Conservation (phyloP, 1,139 yeast species). For the Maudiozyma humilis region DNA sequence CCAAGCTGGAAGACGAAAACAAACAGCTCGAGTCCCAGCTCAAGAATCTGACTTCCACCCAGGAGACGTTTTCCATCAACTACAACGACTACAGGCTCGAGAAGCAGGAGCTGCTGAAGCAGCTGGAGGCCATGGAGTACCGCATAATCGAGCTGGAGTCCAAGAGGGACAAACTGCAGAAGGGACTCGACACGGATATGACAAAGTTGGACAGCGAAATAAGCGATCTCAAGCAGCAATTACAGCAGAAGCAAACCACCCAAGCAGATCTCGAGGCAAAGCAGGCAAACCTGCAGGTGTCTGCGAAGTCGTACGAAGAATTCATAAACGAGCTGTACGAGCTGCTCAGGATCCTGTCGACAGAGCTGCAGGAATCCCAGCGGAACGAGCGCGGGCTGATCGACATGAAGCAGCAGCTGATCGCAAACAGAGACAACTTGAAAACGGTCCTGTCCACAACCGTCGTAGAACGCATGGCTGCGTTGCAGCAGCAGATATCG, state of each 20-base stretch:
- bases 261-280: slow-evolving; percentile 41
- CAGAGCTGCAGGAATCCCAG: slow-evolving; percentile 28
- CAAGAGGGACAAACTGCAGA: slow-evolving; percentile 51
- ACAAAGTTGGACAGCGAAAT: slow-evolving; percentile 48
- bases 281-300: slow-evolving; percentile 44
- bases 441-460: slow-evolving; percentile 18
- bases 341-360: slow-evolving; percentile 23
- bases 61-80: slow-evolving; percentile 57
- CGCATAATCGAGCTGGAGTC: slow-evolving; percentile 46
- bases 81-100: slow-evolving; percentile 59
- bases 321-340: slow-evolving; percentile 27
- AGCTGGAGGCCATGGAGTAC: slow-evolving; percentile 33
- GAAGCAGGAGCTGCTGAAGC: slow-evolving; percentile 48
- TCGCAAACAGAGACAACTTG: slow-evolving; percentile 20
- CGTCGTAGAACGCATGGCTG: slow-evolving; percentile 19
- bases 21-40: slow-evolving; percentile 54
- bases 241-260: slow-evolving; percentile 37
- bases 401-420: slow-evolving; percentile 22
- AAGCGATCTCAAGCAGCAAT: slow-evolving; percentile 45
- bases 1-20: slow-evolving; percentile 50
- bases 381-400: slow-evolving; percentile 20
- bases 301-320: slow-evolving; percentile 49
- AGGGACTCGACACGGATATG: slow-evolving; percentile 57
- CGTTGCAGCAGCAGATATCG: slow-evolving; percentile 24
- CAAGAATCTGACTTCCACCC: slow-evolving; percentile 52